Conservation (phyloP, 2,329 filamentous ascomycete genomes). For the Biscogniauxia sp. region DNA sequence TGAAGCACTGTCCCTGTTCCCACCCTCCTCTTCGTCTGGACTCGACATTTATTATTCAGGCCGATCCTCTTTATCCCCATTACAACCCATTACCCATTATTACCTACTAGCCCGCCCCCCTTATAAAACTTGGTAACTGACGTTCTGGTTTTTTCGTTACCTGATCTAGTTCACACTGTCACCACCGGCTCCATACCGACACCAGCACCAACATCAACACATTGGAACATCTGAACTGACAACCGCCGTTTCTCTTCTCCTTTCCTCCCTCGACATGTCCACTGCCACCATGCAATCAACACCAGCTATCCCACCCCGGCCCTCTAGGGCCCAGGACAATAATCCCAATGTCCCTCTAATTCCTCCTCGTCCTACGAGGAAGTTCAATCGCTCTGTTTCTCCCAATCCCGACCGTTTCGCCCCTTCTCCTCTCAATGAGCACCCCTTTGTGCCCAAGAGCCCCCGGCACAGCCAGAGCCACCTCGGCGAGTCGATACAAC, state of each 20-base stretch:
- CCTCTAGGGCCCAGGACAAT: constrained; percentile 49
- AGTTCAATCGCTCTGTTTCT: constrained; percentile 72
- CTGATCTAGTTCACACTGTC: constrained; percentile 18
- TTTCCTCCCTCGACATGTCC: constrained; percentile 42
- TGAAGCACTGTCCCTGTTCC: background rate
- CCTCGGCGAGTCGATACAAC: constrained; percentile 47
- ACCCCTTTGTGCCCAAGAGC: constrained; percentile 49
- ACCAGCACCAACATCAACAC: constrained; percentile 2
- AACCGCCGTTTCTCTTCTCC: constrained; percentile 8
- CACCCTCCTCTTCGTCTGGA: no score
- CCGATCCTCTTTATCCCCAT: no score
- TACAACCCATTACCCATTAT: background rate
- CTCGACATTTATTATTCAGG: no score
- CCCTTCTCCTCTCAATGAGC: constrained; percentile 81
- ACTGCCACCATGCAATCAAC: constrained; percentile 47
- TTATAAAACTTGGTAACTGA: background rate
- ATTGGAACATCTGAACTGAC: constrained; percentile 24
- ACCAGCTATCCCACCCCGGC: constrained; percentile 58
- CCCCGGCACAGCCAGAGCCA: constrained; percentile 38
- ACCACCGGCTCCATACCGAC: constrained; percentile 16
- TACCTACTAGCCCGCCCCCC: background rate
- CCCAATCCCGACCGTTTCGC: constrained; percentile 77
- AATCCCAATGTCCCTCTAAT: constrained; percentile 42
- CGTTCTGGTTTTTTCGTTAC: constrained; percentile 8
- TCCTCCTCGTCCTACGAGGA: constrained; percentile 70